Evolutionary conservation across 1,284 basidiomycete genomes (phyloP).

Genomic region (Tilletia indica): DNA sequence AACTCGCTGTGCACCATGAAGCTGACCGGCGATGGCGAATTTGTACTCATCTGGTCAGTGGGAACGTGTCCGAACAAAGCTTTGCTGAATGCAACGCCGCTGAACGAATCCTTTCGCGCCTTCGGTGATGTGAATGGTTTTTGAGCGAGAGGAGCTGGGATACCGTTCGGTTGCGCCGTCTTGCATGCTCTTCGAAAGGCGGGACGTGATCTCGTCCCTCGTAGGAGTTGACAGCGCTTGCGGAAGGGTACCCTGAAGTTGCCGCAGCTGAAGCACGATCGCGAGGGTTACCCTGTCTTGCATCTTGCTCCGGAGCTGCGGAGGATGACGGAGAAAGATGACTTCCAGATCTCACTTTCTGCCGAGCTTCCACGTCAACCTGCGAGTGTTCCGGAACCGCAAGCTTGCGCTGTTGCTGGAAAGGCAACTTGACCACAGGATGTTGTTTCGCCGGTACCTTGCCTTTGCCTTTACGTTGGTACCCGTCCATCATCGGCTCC

Average conservation of each 20-base stretch:
- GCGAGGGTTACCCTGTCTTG: not conserved
- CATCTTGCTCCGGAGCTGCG: no score
- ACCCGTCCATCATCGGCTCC: constrained; percentile 14
- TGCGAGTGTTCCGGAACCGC: not conserved
- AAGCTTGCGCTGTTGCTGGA: not conserved
- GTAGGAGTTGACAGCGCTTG: not conserved
- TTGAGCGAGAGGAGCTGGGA: not conserved
- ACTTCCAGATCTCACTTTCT: no score
- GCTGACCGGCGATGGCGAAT: constrained; percentile 42
- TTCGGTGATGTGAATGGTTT: constrained; percentile 17
- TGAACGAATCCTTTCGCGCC: constrained; percentile 31
- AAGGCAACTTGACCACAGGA: constrained; percentile 15
- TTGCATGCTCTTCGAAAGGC: not conserved
- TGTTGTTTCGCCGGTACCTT: constrained; percentile 16
- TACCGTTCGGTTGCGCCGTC: constrained; percentile 22
- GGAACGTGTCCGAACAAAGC: constrained; percentile 23
- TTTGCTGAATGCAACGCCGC: constrained; percentile 35
- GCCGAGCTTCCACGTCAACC: no score
- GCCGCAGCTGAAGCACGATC: not conserved
- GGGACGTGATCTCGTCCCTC: not conserved
- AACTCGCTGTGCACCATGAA: constrained; percentile 52
- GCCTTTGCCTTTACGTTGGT: constrained; percentile 25
- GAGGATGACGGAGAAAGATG: no score
- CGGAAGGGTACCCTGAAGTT: not conserved
- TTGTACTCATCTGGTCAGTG: constrained; percentile 20